These are phyloP conservation scores for Phytophthora multivora DNA, from an alignment of 352 stramenopile species.

Conservation along the genomic window DNA sequence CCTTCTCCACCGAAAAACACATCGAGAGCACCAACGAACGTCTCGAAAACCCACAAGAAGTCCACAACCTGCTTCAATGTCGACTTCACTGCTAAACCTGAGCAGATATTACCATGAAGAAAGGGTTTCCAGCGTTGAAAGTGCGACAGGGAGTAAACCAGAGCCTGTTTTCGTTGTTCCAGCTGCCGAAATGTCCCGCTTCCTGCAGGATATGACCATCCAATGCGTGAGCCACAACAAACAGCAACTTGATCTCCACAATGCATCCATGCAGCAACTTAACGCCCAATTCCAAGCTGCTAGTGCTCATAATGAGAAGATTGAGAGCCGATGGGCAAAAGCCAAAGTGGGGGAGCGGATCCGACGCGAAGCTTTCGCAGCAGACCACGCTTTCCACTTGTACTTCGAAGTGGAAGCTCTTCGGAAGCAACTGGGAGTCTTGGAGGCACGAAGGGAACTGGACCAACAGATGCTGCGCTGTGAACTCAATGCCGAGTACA, in stretches of 20 bases:
- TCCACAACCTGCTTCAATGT: neutral
- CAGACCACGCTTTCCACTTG: slow-evolving; percentile 49
- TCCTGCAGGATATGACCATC: slow-evolving; percentile 9
- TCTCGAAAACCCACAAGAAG: neutral
- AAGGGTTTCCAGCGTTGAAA: neutral
- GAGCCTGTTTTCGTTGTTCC: slow-evolving; percentile 21
- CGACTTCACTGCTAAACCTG: slow-evolving; percentile 15
- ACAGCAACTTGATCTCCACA: slow-evolving; percentile 25
- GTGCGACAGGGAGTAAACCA: neutral
- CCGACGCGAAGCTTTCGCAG: slow-evolving; percentile 47
- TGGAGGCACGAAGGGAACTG: slow-evolving; percentile 37
- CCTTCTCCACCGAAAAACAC: slow-evolving; percentile 39
- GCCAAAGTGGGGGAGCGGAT: slow-evolving; percentile 33
- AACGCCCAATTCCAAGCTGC: slow-evolving; percentile 9
- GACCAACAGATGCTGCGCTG: slow-evolving; percentile 50
- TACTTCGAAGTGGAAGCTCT: slow-evolving; percentile 47
- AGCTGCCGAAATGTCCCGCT: slow-evolving; percentile 24
- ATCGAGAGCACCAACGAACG: slow-evolving; percentile 25
- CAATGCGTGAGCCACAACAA: slow-evolving; percentile 24
- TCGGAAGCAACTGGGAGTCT: slow-evolving; percentile 29
- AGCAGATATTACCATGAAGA: slow-evolving; percentile 21
- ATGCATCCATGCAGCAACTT: slow-evolving; percentile 17
- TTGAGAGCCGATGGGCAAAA: slow-evolving; percentile 13
- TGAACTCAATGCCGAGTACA: slow-evolving; percentile 57
- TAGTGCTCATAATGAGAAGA: slow-evolving; percentile 6